Evolutionary conservation across 257 asterid genomes (phyloP).

Genomic region (Anisodus tanguticus): DNA sequence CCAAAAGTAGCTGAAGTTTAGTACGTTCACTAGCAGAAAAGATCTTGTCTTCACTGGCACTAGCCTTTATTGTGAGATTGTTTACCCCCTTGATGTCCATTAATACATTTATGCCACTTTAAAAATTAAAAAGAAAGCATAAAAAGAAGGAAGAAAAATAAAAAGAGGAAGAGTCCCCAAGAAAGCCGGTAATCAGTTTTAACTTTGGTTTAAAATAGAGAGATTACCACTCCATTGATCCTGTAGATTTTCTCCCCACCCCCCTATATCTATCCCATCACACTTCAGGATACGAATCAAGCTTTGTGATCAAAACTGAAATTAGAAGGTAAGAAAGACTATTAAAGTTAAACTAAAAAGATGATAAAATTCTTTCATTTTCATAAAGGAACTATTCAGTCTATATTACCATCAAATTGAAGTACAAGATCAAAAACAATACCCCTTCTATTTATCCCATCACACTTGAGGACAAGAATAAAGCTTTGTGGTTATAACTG

Average conservation of each 20-base stretch:
- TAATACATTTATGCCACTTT: not conserved
- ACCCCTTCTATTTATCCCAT: not conserved
- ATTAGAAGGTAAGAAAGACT: slow-evolving; percentile 10
- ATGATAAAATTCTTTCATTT: not conserved
- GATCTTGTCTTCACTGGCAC: not conserved
- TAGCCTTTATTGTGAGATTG: not conserved
- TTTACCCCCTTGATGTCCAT: slow-evolving; percentile 15
- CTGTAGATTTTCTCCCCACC: not conserved
- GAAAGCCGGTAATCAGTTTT: not conserved
- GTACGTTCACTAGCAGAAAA: not conserved
- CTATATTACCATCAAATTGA: not conserved
- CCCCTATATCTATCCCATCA: not conserved
- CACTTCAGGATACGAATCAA: not conserved
- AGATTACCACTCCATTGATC: not conserved
- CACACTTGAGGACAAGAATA: not conserved
- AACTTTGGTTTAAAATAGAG: not conserved
- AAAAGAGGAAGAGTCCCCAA: not conserved
- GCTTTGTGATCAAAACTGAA: not conserved
- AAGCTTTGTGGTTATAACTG: not conserved
- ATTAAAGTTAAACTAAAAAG: not conserved
- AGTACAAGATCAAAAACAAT: not conserved
- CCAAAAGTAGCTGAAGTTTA: not conserved
- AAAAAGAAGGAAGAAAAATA: not conserved
- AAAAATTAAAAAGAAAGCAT: not conserved
- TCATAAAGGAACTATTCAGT: not conserved